phyloP scores from a whole-genome alignment of 2,329 filamentous ascomycete species.

The Onygena corvina region DNA sequence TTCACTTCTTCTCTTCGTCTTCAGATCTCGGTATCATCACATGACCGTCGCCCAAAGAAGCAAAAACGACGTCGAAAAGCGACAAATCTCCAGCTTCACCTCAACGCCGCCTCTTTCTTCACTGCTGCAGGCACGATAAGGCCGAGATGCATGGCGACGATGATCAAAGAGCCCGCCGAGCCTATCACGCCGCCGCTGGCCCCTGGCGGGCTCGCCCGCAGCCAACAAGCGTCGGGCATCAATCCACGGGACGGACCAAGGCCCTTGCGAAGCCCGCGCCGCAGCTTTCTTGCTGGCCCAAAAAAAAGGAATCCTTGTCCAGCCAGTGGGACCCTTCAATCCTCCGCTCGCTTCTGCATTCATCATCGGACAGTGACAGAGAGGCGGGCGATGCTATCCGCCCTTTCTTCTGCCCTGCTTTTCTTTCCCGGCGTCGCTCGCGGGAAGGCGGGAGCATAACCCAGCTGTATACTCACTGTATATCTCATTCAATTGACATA shows the following conservation, averaged over 20 bases:
- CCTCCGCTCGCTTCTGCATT: background rate
- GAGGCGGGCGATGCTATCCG: conserved; percentile 4
- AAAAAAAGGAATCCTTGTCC: conserved; percentile 1
- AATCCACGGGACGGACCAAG: background rate
- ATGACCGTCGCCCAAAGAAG: background rate
- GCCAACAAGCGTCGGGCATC: conserved; percentile 5
- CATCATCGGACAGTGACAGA: too few species aligned
- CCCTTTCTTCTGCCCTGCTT: background rate
- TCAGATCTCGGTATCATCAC: background rate
- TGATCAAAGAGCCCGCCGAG: too few species aligned
- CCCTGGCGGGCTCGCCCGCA: background rate
- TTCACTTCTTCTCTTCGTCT: background rate
- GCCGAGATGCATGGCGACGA: too few species aligned
- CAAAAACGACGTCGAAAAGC: too few species aligned
- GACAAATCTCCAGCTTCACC: background rate
- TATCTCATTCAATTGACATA: background rate
- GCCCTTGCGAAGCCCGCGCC: background rate
- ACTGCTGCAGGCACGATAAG: too few species aligned
- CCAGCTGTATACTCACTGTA: background rate
- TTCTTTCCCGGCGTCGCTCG: background rate
- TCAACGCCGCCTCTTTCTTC: background rate
- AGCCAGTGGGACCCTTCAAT: conserved; percentile 1
- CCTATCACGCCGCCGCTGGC: background rate
- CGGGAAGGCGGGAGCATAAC: background rate
- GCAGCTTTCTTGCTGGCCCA: background rate